A percentile compares a stretch with the other conserved stretches of the same genome.
phyloP scores from a whole-genome alignment of 345 rosid genomes.

The Populus nigra region DNA sequence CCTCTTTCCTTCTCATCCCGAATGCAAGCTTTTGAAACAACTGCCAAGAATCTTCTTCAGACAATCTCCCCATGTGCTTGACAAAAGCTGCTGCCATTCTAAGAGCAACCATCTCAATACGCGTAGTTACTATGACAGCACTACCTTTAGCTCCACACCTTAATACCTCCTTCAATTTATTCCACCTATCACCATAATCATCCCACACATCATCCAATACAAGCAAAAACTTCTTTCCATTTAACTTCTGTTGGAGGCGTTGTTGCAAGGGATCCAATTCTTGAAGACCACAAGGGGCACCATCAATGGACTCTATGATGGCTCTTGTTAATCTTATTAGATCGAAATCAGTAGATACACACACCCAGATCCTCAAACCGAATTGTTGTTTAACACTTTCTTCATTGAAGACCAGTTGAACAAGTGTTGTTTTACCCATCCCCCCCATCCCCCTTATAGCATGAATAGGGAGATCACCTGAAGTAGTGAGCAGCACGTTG shows the following conservation, averaged over 20 bases:
- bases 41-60: constrained; percentile 7
- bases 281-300: background rate
- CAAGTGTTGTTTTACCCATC: background rate
- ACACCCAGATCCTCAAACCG: background rate
- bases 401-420: constrained; percentile 4
- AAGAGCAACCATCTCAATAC: background rate
- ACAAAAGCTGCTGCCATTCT: background rate
- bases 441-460: constrained; percentile 8
- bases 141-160: background rate
- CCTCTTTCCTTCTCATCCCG: background rate
- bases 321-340: background rate
- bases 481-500: background rate
- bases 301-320: background rate
- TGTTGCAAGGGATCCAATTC: constrained; percentile 5
- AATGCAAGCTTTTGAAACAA: constrained; percentile 2
- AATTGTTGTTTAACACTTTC: background rate
- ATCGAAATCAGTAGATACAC: constrained; percentile 2
- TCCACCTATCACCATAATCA: background rate
- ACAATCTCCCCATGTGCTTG: background rate
- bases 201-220: constrained; percentile 12
- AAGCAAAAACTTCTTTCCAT: constrained; percentile 3
- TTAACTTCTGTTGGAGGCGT: background rate
- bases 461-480: background rate
- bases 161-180: background rate
- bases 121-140: background rate